Evolutionary conservation across 2,329 filamentous ascomycete species (phyloP).

Genomic region (Sporothrix inflata): DNA sequence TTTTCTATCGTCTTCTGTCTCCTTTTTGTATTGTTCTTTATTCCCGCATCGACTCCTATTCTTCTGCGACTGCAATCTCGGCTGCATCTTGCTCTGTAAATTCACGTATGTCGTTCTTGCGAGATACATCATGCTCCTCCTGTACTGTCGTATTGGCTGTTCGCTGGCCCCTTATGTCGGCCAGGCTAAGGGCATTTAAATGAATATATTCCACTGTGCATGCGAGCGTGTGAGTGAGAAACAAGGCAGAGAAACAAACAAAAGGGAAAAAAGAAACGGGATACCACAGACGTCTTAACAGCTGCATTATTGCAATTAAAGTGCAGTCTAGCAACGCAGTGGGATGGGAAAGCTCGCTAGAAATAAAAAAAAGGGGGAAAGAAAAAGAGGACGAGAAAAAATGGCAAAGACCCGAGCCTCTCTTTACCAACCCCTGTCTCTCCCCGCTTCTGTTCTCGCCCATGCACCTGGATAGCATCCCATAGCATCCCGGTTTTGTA

Average conservation of each 20-base stretch:
- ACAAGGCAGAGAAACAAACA: conserved; percentile 10
- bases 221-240: conserved; percentile 6
- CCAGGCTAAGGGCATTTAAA: conserved; percentile 10
- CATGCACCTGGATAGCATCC: neutral
- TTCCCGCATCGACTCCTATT: neutral
- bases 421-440: neutral
- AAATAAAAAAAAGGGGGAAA: neutral
- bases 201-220: conserved; percentile 14
- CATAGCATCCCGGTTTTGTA: neutral
- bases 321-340: neutral
- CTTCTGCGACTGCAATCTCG: conserved; percentile 4
- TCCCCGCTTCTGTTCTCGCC: neutral
- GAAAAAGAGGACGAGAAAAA: neutral
- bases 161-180: neutral
- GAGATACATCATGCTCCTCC: neutral
- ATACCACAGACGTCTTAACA: conserved; percentile 3
- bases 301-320: conserved; percentile 17
- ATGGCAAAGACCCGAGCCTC: neutral
- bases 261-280: neutral
- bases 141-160: neutral
- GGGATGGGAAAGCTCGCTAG: conserved; percentile 1
- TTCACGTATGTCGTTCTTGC: neutral
- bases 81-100: neutral
- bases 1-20: neutral
- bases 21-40: neutral